phyloP scores from a whole-genome alignment of 805 yeast genomes.

The Lipomyces yamanashiensis region DNA sequence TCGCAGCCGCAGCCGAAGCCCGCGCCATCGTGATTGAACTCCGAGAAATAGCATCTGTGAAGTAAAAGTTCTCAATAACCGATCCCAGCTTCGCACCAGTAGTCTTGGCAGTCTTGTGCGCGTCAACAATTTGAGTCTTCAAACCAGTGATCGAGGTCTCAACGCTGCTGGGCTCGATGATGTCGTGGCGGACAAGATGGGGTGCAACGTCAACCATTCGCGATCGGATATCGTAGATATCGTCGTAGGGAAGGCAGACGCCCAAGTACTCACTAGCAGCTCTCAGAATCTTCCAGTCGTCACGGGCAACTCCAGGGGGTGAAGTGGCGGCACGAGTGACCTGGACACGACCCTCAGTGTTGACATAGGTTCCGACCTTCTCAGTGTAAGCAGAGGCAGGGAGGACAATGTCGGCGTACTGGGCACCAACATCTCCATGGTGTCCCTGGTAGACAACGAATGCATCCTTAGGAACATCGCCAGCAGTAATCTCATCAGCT shows the following conservation, averaged over 20 bases:
- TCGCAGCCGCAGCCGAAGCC: conserved; percentile 59
- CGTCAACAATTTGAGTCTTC: conserved; percentile 48
- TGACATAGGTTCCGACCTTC: conserved; percentile 80
- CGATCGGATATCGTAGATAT: conserved; percentile 64
- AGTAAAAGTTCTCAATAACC: conserved; percentile 82
- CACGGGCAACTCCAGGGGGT: conserved; percentile 88
- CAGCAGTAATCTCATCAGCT: conserved; percentile 76
- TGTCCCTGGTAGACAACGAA: conserved; percentile 90
- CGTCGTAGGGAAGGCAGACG: conserved; percentile 75
- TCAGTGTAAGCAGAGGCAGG: conserved; percentile 92
- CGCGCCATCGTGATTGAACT: conserved; percentile 89
- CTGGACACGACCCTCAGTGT: conserved; percentile 90
- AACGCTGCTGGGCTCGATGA: conserved; percentile 67
- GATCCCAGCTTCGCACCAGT: conserved; percentile 60
- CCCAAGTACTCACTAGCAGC: conserved; percentile 80
- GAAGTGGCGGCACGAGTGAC: conserved; percentile 83
- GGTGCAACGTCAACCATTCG: conserved; percentile 82
- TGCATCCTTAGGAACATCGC: conserved; percentile 78
- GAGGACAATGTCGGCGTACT: conserved; percentile 81
- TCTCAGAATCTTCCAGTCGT: conserved; percentile 86
- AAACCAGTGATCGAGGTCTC: conserved; percentile 64
- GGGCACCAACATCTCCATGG: conserved; percentile 89
- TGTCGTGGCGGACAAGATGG: conserved; percentile 74
- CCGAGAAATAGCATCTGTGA: conserved; percentile 85
- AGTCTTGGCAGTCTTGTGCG: conserved; percentile 48